These are phyloP conservation scores for Podaxis mareebaensis DNA, from an alignment of 768 basidiomycete species.

Conservation along the genomic window DNA sequence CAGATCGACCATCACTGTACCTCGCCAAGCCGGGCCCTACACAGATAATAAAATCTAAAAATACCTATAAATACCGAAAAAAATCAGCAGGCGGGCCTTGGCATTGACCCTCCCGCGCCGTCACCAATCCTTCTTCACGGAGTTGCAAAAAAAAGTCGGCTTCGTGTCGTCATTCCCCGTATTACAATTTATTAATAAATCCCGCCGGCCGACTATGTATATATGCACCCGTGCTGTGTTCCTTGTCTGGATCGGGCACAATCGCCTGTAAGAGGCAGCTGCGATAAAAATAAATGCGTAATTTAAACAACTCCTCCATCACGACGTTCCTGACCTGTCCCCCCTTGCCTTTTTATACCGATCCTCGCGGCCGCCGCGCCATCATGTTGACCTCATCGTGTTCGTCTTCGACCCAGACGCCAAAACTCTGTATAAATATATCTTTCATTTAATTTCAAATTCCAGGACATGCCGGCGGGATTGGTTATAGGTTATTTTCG, in stretches of 20 bases:
- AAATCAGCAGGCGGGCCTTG: not conserved
- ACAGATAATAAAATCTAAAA: not conserved
- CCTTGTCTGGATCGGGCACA: constrained; percentile 3
- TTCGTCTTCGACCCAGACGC: not conserved
- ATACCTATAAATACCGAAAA: constrained; percentile 3
- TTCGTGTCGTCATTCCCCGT: constrained; percentile 9
- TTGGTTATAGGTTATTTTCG: constrained; percentile 10
- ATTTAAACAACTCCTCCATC: constrained; percentile 7
- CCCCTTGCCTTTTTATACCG: constrained; percentile 6
- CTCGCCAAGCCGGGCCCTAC: not conserved
- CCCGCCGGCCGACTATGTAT: constrained; percentile 6
- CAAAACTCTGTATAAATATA: constrained; percentile 11
- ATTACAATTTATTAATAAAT: constrained; percentile 12
- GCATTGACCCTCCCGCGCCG: not conserved
- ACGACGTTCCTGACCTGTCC: constrained; percentile 7
- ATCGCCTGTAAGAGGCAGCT: not conserved
- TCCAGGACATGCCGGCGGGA: constrained; percentile 6
- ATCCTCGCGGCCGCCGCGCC: constrained; percentile 1
- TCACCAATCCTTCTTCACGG: constrained; percentile 1
- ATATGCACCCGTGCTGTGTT: not conserved
- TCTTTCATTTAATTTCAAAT: constrained; percentile 10
- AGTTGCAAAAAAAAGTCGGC: constrained; percentile 3
- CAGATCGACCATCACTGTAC: not conserved
- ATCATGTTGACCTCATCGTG: constrained; percentile 4
- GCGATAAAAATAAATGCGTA: constrained; percentile 12